phyloP scores from a whole-genome alignment of 73 alveolate species.

The Symbiodinium pilosum region DNA sequence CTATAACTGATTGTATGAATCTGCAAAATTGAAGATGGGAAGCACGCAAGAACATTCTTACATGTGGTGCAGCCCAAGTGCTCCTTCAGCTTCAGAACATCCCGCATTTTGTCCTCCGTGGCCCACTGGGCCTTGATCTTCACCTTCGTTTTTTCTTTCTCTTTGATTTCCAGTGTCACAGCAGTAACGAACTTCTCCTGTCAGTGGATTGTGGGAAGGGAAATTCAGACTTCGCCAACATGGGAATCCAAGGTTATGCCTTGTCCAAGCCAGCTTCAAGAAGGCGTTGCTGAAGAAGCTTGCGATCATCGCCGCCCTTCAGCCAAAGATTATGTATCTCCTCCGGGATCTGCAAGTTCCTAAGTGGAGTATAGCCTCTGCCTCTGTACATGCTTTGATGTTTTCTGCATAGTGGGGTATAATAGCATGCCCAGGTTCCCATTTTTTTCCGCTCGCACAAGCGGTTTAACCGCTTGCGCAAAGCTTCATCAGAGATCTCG shows the following conservation, averaged over 20 bases:
- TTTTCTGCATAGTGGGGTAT: too few species aligned
- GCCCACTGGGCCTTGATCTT: conserved; percentile 70
- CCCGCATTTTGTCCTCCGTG: conserved; percentile 63
- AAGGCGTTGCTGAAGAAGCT: background rate
- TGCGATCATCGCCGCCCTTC: conserved; percentile 36
- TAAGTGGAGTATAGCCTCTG: background rate
- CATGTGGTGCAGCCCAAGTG: background rate
- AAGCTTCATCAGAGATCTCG: background rate
- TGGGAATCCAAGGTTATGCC: background rate
- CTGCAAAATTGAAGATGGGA: background rate
- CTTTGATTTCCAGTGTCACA: background rate
- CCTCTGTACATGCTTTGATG: too few species aligned
- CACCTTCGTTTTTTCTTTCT: background rate
- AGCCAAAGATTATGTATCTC: conserved; percentile 17
- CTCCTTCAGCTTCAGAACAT: conserved; percentile 19
- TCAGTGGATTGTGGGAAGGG: background rate
- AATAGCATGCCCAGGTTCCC: background rate
- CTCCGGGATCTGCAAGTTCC: conserved; percentile 17
- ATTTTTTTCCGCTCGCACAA: background rate
- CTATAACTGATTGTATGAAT: background rate
- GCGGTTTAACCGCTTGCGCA: background rate
- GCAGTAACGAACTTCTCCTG: conserved; percentile 10
- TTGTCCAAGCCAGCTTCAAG: background rate
- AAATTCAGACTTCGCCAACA: background rate
- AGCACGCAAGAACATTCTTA: background rate